Conservation (phyloP, 2,329 filamentous ascomycete genomes). For the Curvularia sp. region DNA sequence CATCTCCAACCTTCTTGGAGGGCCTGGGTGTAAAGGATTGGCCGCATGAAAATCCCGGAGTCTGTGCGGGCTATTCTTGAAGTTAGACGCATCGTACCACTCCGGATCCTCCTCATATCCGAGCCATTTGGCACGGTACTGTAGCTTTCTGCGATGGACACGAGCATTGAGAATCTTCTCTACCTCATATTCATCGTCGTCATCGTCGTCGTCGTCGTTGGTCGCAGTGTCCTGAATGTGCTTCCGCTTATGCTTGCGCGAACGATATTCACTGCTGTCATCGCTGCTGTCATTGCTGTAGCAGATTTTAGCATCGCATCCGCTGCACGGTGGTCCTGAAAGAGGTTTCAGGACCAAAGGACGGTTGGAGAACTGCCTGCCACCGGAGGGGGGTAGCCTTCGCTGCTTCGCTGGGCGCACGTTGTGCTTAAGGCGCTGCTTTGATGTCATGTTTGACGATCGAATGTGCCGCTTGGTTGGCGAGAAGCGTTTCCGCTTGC, state of each 20-base stretch:
- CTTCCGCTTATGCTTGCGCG: slow-evolving; percentile 6
- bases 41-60: slow-evolving; percentile 17
- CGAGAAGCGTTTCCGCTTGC: slow-evolving; percentile 15
- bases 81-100: slow-evolving; percentile 7
- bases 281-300: slow-evolving; percentile 10
- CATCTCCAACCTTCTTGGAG: slow-evolving; percentile 15
- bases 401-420: not conserved
- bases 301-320: slow-evolving; percentile 7
- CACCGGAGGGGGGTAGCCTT: slow-evolving; percentile 2
- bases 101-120: slow-evolving; percentile 6
- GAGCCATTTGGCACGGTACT: slow-evolving; percentile 11
- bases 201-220: too few relatives aligned
- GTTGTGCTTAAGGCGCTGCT: too few relatives aligned
- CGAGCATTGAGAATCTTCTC: slow-evolving; percentile 6
- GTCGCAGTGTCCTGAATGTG: not conserved
- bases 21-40: slow-evolving; percentile 14
- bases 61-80: too few relatives aligned
- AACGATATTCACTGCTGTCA: not conserved
- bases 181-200: slow-evolving; percentile 13
- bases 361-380: slow-evolving; percentile 1
- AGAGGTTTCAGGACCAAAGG: slow-evolving; percentile 1
- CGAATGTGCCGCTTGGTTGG: slow-evolving; percentile 4
- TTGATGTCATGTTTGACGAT: too few relatives aligned
- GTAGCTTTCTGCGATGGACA: slow-evolving; percentile 2
- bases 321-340: not conserved